Evolutionary conservation across 306 rosid genomes (phyloP).

Genomic region (Rosa chinensis): DNA sequence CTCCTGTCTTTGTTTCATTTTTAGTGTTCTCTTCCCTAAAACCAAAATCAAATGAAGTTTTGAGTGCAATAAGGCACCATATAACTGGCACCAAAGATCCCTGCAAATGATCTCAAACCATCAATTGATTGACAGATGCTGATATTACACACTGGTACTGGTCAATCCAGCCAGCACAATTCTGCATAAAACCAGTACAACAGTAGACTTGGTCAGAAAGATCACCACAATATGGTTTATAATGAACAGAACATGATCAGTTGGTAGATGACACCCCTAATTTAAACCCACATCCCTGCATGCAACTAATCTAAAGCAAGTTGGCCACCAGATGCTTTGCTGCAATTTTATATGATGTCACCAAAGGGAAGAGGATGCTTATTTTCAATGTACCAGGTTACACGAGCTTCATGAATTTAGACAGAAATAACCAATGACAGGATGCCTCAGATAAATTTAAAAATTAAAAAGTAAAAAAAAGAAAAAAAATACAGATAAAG

Average conservation of each 20-base stretch:
- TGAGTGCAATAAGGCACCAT: slow-evolving; percentile 74
- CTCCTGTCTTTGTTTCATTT: slow-evolving; percentile 59
- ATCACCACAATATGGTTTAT: too few species aligned
- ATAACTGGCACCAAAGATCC: slow-evolving; percentile 81
- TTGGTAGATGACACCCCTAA: too few species aligned
- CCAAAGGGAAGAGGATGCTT: too few species aligned
- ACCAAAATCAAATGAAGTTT: slow-evolving; percentile 62
- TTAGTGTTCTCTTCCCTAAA: slow-evolving; percentile 49
- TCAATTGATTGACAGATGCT: slow-evolving; percentile 25
- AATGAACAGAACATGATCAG: too few species aligned
- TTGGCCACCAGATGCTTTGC: too few species aligned
- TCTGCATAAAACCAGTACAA: too few species aligned
- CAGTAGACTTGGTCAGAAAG: too few species aligned
- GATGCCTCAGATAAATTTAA: neutral
- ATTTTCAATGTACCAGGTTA: neutral
- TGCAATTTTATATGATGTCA: too few species aligned
- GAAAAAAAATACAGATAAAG: slow-evolving; percentile 22
- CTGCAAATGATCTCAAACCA: slow-evolving; percentile 54
- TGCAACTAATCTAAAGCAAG: too few species aligned
- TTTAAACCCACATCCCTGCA: too few species aligned
- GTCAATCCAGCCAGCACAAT: neutral
- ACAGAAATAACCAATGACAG: neutral
- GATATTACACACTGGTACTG: slow-evolving; percentile 19
- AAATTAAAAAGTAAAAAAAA: neutral
- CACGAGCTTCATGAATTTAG: slow-evolving; percentile 4